These are phyloP conservation scores for Phytopythium kandeliae DNA, from an alignment of 352 stramenopile species.

Conservation along the genomic window DNA sequence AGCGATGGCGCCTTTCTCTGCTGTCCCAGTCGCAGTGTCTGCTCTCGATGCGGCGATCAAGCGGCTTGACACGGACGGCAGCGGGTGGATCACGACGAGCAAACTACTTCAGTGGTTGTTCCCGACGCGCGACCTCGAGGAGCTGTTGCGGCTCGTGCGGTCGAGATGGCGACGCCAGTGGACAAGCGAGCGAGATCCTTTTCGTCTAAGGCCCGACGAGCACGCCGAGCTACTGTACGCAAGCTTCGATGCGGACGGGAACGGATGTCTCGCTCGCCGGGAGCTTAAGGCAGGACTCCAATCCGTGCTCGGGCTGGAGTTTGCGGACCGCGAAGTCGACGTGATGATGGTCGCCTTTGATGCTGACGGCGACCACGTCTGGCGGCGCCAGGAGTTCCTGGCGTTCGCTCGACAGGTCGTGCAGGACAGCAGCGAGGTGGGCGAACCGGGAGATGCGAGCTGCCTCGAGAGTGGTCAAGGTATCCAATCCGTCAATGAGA, in stretches of 20 bases:
- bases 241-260: constrained; percentile 52
- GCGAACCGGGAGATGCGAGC: no score
- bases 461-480: background rate
- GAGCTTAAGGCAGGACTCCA: constrained; percentile 49
- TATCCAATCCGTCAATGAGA: no score
- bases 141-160: constrained; percentile 35
- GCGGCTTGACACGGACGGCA: constrained; percentile 48
- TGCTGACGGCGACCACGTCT: constrained; percentile 41
- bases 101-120: constrained; percentile 50
- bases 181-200: background rate
- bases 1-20: constrained; percentile 7
- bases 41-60: constrained; percentile 12
- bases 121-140: constrained; percentile 55
- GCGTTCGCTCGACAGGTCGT: constrained; percentile 15
- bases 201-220: background rate
- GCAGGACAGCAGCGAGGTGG: background rate
- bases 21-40: background rate
- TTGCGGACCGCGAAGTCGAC: constrained; percentile 35
- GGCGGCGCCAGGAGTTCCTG: constrained; percentile 43
- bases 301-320: constrained; percentile 21
- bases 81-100: constrained; percentile 59
- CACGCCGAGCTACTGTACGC: constrained; percentile 22
- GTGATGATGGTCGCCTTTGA: constrained; percentile 54
- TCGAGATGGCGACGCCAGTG: constrained; percentile 22
- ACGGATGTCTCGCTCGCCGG: constrained; percentile 44